A percentile compares a stretch with the other conserved stretches of the same genome.
phyloP scores from a whole-genome alignment of 768 basidiomycete genomes.

The Phanerochaete sordida region DNA sequence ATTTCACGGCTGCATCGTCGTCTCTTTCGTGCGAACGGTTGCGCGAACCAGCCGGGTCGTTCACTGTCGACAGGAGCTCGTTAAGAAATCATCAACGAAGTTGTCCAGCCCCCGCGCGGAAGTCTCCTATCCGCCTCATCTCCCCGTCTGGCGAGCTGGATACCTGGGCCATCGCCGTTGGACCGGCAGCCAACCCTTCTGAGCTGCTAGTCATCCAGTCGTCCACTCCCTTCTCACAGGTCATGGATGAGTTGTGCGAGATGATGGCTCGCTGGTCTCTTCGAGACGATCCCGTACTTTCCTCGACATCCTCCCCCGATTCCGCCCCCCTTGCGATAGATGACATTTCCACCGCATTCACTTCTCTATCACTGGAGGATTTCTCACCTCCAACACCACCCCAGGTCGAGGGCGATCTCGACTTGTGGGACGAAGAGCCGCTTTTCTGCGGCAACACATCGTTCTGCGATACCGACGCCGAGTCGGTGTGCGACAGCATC shows the following conservation, averaged over 20 bases:
- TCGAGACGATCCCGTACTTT: background rate
- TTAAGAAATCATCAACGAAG: no score
- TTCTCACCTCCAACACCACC: background rate
- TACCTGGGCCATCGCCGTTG: background rate
- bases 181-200: background rate
- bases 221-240: background rate
- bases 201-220: background rate
- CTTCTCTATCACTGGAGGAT: background rate
- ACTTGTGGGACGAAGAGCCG: background rate
- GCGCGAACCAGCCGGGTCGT: background rate
- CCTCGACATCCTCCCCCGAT: background rate
- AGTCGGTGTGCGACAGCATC: background rate
- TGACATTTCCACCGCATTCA: background rate
- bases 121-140: background rate
- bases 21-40: background rate
- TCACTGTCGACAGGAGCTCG: background rate
- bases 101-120: background rate
- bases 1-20: background rate
- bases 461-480: background rate
- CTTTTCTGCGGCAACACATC: background rate
- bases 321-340: background rate
- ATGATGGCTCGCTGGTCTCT: background rate
- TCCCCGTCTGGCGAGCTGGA: background rate
- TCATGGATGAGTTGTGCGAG: slow-evolving; percentile 2
- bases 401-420: background rate